phyloP scores from a whole-genome alignment of 2,329 filamentous ascomycete genomes.

The Fusarium sp. region DNA sequence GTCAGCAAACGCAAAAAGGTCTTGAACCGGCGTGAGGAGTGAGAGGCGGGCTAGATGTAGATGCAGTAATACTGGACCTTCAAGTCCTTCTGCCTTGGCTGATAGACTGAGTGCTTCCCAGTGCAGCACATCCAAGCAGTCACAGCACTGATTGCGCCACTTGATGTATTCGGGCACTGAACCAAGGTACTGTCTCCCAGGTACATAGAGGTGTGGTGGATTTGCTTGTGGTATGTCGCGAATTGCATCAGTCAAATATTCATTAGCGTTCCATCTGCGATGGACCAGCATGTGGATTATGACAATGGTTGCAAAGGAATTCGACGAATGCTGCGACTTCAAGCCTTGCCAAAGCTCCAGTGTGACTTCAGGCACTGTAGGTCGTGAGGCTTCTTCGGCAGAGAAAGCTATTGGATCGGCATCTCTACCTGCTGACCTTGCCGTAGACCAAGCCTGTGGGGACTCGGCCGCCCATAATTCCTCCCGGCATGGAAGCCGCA shows the following conservation, averaged over 20 bases:
- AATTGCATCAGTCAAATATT: background rate
- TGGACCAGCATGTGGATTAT: background rate
- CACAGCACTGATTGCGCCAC: background rate
- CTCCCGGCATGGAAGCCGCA: background rate
- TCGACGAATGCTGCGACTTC: background rate
- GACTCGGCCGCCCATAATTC: background rate
- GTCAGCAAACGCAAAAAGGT: background rate
- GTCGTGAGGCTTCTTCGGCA: background rate
- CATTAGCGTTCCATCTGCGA: background rate
- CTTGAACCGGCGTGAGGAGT: background rate
- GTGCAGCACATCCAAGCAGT: background rate
- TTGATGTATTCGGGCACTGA: background rate
- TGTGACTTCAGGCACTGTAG: background rate
- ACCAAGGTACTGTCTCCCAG: background rate
- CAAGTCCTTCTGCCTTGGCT: background rate
- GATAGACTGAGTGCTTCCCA: background rate
- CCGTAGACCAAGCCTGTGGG: background rate
- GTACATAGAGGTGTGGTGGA: background rate
- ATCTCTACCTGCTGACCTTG: accelerated
- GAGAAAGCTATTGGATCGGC: background rate
- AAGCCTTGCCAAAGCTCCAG: background rate
- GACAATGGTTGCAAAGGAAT: background rate
- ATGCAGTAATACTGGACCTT: background rate
- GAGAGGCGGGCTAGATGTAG: background rate
- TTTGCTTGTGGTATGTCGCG: background rate